phyloP scores from a whole-genome alignment of 2,329 filamentous ascomycete genomes.

The Cytospora schulzeri region DNA sequence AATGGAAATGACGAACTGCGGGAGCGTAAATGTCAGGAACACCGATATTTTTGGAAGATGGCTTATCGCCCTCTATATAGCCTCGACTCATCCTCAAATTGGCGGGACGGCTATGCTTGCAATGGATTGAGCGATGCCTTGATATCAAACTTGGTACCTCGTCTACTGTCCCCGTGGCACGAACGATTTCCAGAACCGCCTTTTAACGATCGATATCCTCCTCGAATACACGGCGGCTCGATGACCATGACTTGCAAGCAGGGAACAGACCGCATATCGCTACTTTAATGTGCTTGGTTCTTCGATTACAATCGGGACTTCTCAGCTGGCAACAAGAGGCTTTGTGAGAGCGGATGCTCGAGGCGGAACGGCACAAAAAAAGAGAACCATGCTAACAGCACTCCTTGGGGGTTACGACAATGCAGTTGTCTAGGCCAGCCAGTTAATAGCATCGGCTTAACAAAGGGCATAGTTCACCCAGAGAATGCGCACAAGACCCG shows the following conservation, averaged over 20 bases:
- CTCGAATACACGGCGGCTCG: constrained; percentile 4
- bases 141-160: constrained; percentile 1
- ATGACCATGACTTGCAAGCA: constrained; percentile 6
- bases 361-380: constrained; percentile 5
- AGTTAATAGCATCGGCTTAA: background rate
- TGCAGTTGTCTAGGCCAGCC: background rate
- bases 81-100: constrained; percentile 15
- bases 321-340: background rate
- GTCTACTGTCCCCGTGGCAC: constrained; percentile 15
- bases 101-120: constrained; percentile 18
- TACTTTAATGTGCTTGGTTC: background rate
- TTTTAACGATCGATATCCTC: background rate
- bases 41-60: constrained; percentile 7
- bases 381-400: background rate
- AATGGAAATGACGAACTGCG: constrained; percentile 19
- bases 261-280: background rate
- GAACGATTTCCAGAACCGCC: constrained; percentile 5
- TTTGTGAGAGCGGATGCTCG: background rate
- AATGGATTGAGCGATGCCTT: constrained; percentile 23
- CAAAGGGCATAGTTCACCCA: constrained; percentile 11
- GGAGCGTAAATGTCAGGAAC: constrained; percentile 12
- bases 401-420: background rate
- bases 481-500: background rate
- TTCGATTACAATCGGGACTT: background rate
- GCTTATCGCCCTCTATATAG: constrained; percentile 19